Base-by-base conservation (phyloP, 2,329 filamentous ascomycete species). In the Epichloe festucae region DNA sequence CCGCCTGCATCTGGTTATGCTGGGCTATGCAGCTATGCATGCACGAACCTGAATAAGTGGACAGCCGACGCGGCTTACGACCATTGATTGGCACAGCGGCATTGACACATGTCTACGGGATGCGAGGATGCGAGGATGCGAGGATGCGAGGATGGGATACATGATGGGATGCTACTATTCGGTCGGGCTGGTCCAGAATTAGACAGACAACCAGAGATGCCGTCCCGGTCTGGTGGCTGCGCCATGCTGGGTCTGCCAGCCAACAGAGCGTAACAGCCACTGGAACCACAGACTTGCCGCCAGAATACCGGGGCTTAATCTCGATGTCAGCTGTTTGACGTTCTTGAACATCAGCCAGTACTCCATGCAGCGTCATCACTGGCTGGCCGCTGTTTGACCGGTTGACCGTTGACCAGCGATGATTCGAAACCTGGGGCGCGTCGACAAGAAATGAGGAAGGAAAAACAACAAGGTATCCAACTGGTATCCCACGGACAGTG, bases 221-320 rank as follows among this genome's bases (percentile, higher is more conserved):
- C 48, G 56, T 56, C 53, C 54, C 52, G 59, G 62, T 63, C 54
- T 52, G 59, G 62, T 63, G 59, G 63, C 64, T 65, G 62, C 61
- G 62, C 64, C 63, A 60, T 64, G 54, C 54, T 63, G 58, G 56
- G 44, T 14, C 42, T 46, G 36, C 15, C 43, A 35, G 11, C 31
- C 1, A 31, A 31, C 10, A 31, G 31, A 31, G 8, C 31, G 31
- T 31, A 31, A 31, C 10, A 31, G 10, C 41, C 41, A 43, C 17
- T 14, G 41, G 38, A 6, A 15, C 38, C 38, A n/a, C 14, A 39
- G 31, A 31, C 31, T 31, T 31, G 31, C 8, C 31, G 31, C 31
- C 31, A 31, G 31, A 31, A 31, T 31, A 11, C 27, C 27, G 27
- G 27, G 27, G 34, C 43, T 45, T 19, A n/a, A 45, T 45, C 19